These are phyloP conservation scores for Xerocomellus amylosporus DNA, from an alignment of 768 basidiomycete genomes.

Conservation along the genomic window DNA sequence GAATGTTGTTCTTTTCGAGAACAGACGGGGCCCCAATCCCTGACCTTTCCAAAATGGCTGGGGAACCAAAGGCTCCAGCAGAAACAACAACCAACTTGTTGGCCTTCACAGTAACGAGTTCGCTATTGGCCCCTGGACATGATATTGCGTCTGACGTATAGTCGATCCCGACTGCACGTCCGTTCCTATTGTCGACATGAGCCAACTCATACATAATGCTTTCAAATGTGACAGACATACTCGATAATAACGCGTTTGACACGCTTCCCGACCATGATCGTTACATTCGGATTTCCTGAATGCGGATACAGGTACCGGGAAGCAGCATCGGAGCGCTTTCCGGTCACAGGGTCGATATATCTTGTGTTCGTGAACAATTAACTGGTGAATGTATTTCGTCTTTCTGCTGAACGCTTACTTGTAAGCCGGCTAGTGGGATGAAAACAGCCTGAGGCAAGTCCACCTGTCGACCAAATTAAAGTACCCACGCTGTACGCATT, in stretches of 20 bases:
- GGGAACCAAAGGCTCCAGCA: constrained; percentile 55
- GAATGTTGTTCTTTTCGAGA: constrained; percentile 46
- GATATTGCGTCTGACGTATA: constrained; percentile 29
- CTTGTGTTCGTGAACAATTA: constrained; percentile 31
- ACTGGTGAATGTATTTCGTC: accelerated
- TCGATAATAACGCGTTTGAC: constrained; percentile 10
- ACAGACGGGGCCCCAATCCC: constrained; percentile 60
- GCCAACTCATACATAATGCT: background rate
- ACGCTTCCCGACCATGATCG: constrained; percentile 27
- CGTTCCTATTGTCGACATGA: constrained; percentile 22
- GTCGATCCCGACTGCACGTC: constrained; percentile 38
- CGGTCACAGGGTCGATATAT: constrained; percentile 49
- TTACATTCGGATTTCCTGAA: constrained; percentile 29
- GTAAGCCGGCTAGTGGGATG: constrained; percentile 11
- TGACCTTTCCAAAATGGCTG: constrained; percentile 56
- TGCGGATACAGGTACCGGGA: constrained; percentile 39
- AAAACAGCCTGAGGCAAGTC: background rate
- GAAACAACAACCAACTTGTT: constrained; percentile 45
- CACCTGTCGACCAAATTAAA: background rate
- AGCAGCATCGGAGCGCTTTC: constrained; percentile 29
- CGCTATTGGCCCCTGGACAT: constrained; percentile 5
- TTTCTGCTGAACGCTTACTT: constrained; percentile 8
- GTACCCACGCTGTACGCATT: constrained; percentile 26
- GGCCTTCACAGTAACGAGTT: constrained; percentile 26
- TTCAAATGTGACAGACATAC: background rate